Percentiles rank a stretch among this genome's conserved stretches.
Conservation (phyloP, 1,284 basidiomycete genomes). For the Marasmius oreades region DNA sequence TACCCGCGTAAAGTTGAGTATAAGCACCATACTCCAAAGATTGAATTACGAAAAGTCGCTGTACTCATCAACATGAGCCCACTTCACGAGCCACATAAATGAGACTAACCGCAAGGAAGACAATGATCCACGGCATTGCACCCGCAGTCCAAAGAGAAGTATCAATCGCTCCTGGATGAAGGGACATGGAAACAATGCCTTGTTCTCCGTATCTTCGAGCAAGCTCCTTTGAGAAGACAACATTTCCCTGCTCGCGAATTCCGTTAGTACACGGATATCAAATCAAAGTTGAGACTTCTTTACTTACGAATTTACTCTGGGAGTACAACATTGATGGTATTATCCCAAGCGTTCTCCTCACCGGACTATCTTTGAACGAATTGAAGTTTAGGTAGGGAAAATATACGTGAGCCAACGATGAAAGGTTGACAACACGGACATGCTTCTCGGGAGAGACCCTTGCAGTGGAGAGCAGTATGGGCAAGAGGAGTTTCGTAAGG, state of each 20-base stretch:
- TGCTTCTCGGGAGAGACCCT: conserved; percentile 19
- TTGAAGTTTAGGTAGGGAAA: conserved; percentile 24
- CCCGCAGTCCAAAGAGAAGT: conserved; percentile 21
- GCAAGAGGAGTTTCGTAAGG: conserved; percentile 38
- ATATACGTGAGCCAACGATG: conserved; percentile 31
- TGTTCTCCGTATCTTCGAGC: conserved; percentile 29
- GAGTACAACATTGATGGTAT: conserved; percentile 31
- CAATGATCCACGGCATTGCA: conserved; percentile 13
- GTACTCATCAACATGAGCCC: not conserved
- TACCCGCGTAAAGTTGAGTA: conserved; percentile 17
- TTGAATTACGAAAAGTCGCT: conserved; percentile 1
- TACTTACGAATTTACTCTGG: conserved; percentile 43
- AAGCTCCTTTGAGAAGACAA: conserved; percentile 30
- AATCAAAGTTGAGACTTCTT: not conserved
- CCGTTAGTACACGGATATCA: not conserved
- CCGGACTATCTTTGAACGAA: conserved; percentile 34
- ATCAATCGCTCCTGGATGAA: conserved; percentile 27
- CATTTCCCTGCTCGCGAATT: conserved; percentile 24
- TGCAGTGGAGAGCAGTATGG: conserved; percentile 30
- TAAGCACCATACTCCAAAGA: conserved; percentile 13
- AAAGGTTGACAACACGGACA: conserved; percentile 40
- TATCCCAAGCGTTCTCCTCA: conserved; percentile 24
- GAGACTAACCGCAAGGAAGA: not conserved
- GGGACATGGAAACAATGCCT: conserved; percentile 29
- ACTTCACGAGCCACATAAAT: conserved; percentile 10